A percentile compares a stretch with the other conserved stretches of the same genome.
Conservation (phyloP, 2,329 filamentous ascomycete species). For the Lecanicillium sp. region DNA sequence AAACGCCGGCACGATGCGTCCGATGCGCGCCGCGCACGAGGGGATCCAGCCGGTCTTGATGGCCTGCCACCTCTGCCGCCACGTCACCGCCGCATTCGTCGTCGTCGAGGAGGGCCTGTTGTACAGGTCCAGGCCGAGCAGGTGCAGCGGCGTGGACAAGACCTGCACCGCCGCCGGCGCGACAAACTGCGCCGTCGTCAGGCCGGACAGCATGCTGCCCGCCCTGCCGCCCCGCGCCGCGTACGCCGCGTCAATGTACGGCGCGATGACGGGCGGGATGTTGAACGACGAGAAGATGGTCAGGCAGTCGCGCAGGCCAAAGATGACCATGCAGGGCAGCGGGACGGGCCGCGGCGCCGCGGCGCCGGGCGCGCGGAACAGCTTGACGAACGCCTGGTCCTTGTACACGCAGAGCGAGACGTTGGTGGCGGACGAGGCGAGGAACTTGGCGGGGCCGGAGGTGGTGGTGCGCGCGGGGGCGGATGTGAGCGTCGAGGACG, state of each 20-base stretch:
- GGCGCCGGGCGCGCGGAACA: conserved; percentile 62
- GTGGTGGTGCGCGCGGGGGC: conserved; percentile 58
- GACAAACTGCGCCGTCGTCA: conserved; percentile 68
- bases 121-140: conserved; percentile 81
- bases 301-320: conserved; percentile 75
- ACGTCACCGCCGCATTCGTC: conserved; percentile 30
- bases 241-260: conserved; percentile 45
- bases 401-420: conserved; percentile 84
- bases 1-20: conserved; percentile 82
- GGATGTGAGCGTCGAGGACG: conserved; percentile 56
- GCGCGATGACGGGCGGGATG: conserved; percentile 71
- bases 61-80: conserved; percentile 56
- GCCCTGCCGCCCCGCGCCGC: conserved; percentile 23
- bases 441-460: conserved; percentile 72
- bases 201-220: conserved; percentile 36
- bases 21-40: conserved; percentile 69
- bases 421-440: conserved; percentile 74
- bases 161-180: conserved; percentile 76
- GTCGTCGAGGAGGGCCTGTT: conserved; percentile 52
- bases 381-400: conserved; percentile 74
- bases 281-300: conserved; percentile 94
- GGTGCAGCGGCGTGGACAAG: conserved; percentile 73
- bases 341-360: conserved; percentile 54
- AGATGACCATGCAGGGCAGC: conserved; percentile 66
- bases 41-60: conserved; percentile 72